A percentile compares a stretch with the other conserved stretches of the same genome.
These are phyloP conservation scores for Solanum chacoense DNA, from an alignment of 305 asterid genomes.

Conservation along the genomic window DNA sequence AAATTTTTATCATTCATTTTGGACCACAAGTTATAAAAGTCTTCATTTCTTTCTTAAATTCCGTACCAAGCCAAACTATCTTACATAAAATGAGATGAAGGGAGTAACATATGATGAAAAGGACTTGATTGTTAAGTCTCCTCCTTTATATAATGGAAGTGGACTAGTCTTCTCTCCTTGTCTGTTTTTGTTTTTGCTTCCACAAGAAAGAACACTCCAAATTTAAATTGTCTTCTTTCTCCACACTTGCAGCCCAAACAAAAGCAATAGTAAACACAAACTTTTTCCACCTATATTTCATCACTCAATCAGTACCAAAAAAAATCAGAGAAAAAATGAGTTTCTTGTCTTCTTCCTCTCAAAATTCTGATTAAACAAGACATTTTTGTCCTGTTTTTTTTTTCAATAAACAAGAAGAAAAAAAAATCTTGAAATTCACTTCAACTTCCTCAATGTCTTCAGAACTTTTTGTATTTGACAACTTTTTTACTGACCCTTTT, in stretches of 20 bases:
- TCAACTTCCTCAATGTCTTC: constrained; percentile 42
- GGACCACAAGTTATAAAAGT: too few species aligned
- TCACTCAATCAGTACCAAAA: not conserved
- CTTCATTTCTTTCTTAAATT: too few species aligned
- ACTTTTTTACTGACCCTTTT: constrained; percentile 51
- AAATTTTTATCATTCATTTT: too few species aligned
- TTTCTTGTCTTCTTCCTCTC: constrained; percentile 40
- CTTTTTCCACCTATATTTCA: not conserved
- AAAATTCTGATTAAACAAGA: constrained; percentile 3
- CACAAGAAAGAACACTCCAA: not conserved
- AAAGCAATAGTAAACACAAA: not conserved
- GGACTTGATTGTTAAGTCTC: constrained; percentile 1
- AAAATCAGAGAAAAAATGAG: constrained; percentile 7
- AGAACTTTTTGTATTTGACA: constrained; percentile 47
- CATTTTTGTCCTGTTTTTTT: constrained; percentile 7
- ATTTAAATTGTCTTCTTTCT: constrained; percentile 11
- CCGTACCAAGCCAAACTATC: accelerated
- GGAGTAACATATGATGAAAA: not conserved
- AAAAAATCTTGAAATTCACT: not conserved
- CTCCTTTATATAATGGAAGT: constrained; percentile 10
- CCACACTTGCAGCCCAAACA: not conserved
- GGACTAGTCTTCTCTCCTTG: constrained; percentile 6
- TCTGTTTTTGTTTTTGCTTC: not conserved
- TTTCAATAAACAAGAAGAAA: too few species aligned
- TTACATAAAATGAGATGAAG: too few species aligned